Evolutionary conservation across 768 basidiomycete species (phyloP).

Genomic region (Termitomyces sp.): DNA sequence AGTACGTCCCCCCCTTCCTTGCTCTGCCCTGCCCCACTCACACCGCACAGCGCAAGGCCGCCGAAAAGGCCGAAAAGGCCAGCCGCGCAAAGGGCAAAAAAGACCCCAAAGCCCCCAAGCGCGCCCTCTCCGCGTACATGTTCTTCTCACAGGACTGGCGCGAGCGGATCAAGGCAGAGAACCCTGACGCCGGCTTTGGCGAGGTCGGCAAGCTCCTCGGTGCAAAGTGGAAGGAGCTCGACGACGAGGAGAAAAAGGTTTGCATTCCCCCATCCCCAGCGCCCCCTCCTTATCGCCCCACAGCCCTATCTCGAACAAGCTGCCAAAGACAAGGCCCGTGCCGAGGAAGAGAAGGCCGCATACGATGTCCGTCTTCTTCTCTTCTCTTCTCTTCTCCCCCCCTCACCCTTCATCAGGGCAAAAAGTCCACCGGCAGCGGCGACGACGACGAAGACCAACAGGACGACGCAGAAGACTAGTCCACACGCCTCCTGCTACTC

Average conservation of each 20-base stretch:
- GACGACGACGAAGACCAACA: constrained; percentile 25
- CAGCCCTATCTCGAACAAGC: constrained; percentile 90
- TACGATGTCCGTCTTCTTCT: constrained; percentile 35
- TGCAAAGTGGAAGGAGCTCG: constrained; percentile 95
- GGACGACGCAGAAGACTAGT: constrained; percentile 27
- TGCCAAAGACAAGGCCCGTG: constrained; percentile 79
- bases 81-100: constrained; percentile 49
- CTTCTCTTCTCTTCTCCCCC: background rate
- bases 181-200: constrained; percentile 92
- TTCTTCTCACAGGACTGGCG: constrained; percentile 97
- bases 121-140: constrained; percentile 96
- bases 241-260: constrained; percentile 89
- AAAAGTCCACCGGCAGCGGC: constrained; percentile 25
- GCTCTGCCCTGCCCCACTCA: constrained; percentile 8
- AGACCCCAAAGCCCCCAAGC: constrained; percentile 84
- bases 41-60: constrained; percentile 60
- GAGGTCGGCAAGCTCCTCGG: constrained; percentile 95
- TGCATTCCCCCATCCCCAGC: constrained; percentile 5
- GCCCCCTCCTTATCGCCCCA: background rate
- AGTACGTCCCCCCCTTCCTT: constrained; percentile 34
- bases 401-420: constrained; percentile 8
- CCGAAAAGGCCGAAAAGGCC: constrained; percentile 64
- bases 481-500: background rate
- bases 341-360: constrained; percentile 70
- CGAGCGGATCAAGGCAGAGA: constrained; percentile 92